A percentile compares a stretch with the other conserved stretches of the same genome.
Evolutionary conservation across 2,329 filamentous ascomycete species (phyloP).

Genomic region (Lachnellula subtilissima): DNA sequence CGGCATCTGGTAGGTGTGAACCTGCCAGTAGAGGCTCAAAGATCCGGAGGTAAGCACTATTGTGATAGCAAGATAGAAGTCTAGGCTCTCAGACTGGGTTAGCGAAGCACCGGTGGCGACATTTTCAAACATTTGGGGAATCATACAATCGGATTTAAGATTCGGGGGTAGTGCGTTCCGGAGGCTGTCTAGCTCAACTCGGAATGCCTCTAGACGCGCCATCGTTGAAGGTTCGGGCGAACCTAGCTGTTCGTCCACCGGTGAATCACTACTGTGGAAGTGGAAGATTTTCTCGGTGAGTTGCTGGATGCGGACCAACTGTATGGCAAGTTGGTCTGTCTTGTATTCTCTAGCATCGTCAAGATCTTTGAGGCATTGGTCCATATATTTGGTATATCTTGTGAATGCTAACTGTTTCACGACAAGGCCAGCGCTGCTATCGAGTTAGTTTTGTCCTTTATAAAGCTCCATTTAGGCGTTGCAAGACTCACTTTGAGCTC

Average conservation of each 20-base stretch:
- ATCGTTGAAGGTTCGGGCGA: slow-evolving; percentile 17
- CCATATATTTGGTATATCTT: slow-evolving; percentile 48
- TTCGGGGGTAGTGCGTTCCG: slow-evolving; percentile 33
- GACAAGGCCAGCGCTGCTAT: slow-evolving; percentile 6
- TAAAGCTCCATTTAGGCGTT: not conserved
- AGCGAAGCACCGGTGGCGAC: not conserved
- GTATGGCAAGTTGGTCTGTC: slow-evolving; percentile 42
- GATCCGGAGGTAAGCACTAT: slow-evolving; percentile 40
- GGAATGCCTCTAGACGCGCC: slow-evolving; percentile 39
- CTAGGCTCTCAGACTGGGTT: slow-evolving; percentile 23
- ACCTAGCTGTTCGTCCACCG: slow-evolving; percentile 8
- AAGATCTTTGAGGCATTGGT: slow-evolving; percentile 45
- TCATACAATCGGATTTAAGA: slow-evolving; percentile 36
- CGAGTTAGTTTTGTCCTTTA: not conserved
- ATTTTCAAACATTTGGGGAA: slow-evolving; percentile 12
- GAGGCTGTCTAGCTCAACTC: slow-evolving; percentile 42
- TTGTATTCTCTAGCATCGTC: slow-evolving; percentile 41
- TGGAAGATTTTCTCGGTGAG: slow-evolving; percentile 46
- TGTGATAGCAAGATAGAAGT: slow-evolving; percentile 36
- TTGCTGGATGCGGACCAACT: slow-evolving; percentile 46
- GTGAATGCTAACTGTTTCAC: slow-evolving; percentile 31
- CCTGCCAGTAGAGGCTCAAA: slow-evolving; percentile 46
- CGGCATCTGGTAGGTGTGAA: slow-evolving; percentile 36
- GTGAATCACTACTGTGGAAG: slow-evolving; percentile 20
- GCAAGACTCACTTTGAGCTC: slow-evolving; percentile 43